Evolutionary conservation across 2,329 filamentous ascomycete species (phyloP), one percentile per base, ranked within the genome.

Genomic region (Aspergillus amoenus): DNA sequence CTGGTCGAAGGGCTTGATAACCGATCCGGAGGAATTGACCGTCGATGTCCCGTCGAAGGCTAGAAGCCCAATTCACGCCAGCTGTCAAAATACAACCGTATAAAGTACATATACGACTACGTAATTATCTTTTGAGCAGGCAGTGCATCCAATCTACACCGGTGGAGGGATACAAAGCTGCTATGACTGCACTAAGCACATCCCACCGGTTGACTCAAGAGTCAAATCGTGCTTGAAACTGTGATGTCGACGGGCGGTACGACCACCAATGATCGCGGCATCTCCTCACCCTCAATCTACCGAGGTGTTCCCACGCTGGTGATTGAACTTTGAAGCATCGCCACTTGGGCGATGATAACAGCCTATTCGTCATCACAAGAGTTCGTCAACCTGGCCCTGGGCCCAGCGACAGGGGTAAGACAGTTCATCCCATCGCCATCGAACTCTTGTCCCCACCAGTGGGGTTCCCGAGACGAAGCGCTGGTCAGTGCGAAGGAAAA

Each of bases 401-500:
- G 34, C 41, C 37, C 30, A 40, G 15, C 15, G 47, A 46, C 55
- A 52, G 55, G 55, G 55, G 49, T 57, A 53, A 30, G 51, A 53
- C 51, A 53, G 48, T 52, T 52, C 55, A 57, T 47, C 32, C 46
- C 47, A 30, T 59, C 47, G 40, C 44, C 41, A 53, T 54, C 39
- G 17, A 30, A 47, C 11, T 50, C 41, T 40, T 37, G 47, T 45
- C 58, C 56, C 56, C 58, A 60, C 57, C 27, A 15, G 57, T 61
- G 57, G 60, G 48, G 57, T 48, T 48, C 21, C 47, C 27, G 21
- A 22, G 32, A 22, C 57, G 51, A 48, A 49, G 27, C 22, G 60
- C 45, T 62, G 58, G 58, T 62, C 60, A 60, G 60, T 62, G 60
- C 60, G 17, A 30, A 30, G 9, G 34, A 34, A 42, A 46, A 46